Evolutionary conservation across 2,329 filamentous ascomycete genomes (phyloP), one percentile per base, ranked within the genome.

Genomic region (Fusarium devonianum): DNA sequence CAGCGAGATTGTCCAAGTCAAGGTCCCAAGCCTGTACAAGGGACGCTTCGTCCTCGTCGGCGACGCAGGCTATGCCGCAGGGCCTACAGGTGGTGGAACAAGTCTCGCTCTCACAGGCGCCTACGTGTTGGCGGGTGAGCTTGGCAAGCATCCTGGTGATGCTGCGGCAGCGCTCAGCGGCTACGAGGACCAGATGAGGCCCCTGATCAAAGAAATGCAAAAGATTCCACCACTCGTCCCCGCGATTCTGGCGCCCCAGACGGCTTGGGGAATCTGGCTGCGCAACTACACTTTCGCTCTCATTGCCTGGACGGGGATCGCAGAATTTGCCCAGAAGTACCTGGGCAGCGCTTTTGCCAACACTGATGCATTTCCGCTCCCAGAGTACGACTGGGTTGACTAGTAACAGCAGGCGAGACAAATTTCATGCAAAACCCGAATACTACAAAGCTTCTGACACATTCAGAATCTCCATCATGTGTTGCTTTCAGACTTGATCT

Each of bases 61-160:
- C 0, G 80, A 84, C 41, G 77, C 81, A 5, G 79, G 69, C 1
- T 76, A 74, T 28, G 77, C 76, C 0, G 72, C 74, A 2, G 73
- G 73, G 4, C 56, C 75, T 1, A 76, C 75, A 0, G 80, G 80
- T 0, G 71, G 75, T 63, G 78, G 79, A 5, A 80, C 77, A 3
- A 74, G 70, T 3, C 61, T 73, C 3, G 75, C 75, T 2, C 60
- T 82, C 10, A 60, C 74, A 0, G 74, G 75, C 0, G 80, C 77
- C 2, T 83, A 83, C 56, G 66, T 80, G 1, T 67, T 84, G 3
- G 80, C 79, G 0, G 78, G 79, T 2, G 77, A 78, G 35, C 65
- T 79, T 4, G 38, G 38, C 4, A 56, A 53, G 35, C 60, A 64
- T 14, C 53, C 58, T 0, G 49, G 53, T 14, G 58, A 71, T 25